Conservation (phyloP, 208 protist species). For the Phytomonas francai region DNA sequence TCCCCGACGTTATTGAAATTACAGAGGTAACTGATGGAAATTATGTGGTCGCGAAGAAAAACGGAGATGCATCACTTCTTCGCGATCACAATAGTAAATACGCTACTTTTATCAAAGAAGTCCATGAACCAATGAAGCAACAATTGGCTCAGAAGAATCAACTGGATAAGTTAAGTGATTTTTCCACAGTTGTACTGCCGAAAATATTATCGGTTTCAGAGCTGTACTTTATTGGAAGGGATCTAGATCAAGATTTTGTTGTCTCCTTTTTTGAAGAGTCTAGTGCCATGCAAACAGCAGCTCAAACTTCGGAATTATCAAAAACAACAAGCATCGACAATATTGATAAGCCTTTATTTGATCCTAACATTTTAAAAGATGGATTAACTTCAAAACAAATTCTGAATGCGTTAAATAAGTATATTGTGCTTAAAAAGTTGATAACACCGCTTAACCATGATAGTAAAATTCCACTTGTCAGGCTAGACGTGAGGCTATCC, state of each 20-base stretch:
- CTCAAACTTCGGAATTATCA: too few relatives aligned
- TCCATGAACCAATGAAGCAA: slow-evolving; percentile 32
- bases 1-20: slow-evolving; percentile 37
- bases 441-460: slow-evolving; percentile 10
- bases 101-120: slow-evolving; percentile 26
- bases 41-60: slow-evolving; percentile 32
- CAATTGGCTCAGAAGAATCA: slow-evolving; percentile 20
- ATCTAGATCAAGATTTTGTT: slow-evolving; percentile 12
- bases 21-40: slow-evolving; percentile 37
- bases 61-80: slow-evolving; percentile 23
- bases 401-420: slow-evolving; percentile 37
- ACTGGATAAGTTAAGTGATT: slow-evolving; percentile 24
- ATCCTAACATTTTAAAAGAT: too few relatives aligned
- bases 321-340: too few relatives aligned
- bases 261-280: neutral
- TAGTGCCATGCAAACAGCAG: too few relatives aligned
- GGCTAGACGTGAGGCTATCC: slow-evolving; percentile 27
- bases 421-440: slow-evolving; percentile 25
- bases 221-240: slow-evolving; percentile 12
- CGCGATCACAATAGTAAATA: slow-evolving; percentile 29
- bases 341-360: too few relatives aligned
- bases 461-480: slow-evolving; percentile 24
- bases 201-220: slow-evolving; percentile 34
- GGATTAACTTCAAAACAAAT: slow-evolving; percentile 29
- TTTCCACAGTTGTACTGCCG: slow-evolving; percentile 27